Conservation (phyloP, 2,329 filamentous ascomycete genomes). For the Fusarium euwallaceae region DNA sequence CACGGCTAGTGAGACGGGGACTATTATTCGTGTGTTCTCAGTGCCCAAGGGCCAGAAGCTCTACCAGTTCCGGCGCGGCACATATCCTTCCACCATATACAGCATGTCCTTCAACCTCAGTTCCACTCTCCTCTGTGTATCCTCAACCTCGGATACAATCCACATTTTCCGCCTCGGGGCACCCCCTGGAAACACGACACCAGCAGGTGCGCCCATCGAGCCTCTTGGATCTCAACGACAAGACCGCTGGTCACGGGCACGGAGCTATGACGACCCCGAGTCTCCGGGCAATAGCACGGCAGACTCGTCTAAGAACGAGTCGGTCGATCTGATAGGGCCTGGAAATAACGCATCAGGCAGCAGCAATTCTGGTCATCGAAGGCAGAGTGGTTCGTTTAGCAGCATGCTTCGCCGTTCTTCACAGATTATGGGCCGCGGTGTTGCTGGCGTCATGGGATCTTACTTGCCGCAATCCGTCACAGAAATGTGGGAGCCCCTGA, state of each 20-base stretch:
- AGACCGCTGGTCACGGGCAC: conserved; percentile 67
- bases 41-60: conserved; percentile 92
- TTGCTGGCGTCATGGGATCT: conserved; percentile 89
- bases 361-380: conserved; percentile 53
- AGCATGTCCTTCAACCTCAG: conserved; percentile 99
- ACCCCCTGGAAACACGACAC: conserved; percentile 57
- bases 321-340: conserved; percentile 53
- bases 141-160: conserved; percentile 94
- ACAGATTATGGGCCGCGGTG: conserved; percentile 89
- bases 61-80: conserved; percentile 95
- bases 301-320: conserved; percentile 67
- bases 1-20: conserved; percentile 96
- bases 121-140: conserved; percentile 93
- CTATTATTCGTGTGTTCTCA: conserved; percentile 95
- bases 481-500: conserved; percentile 95
- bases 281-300: conserved; percentile 60
- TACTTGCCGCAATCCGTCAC: conserved; percentile 95
- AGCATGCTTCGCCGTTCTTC: conserved; percentile 95
- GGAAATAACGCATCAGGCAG: conserved; percentile 44
- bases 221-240: conserved; percentile 57
- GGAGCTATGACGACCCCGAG: conserved; percentile 63
- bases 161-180: conserved; percentile 89
- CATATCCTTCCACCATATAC: conserved; percentile 95
- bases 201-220: conserved; percentile 54
- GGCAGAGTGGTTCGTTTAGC: conserved; percentile 82